These are phyloP conservation scores for Ophiosphaerella herpotricha DNA, from an alignment of 2,329 filamentous ascomycete species.

Conservation along the genomic window DNA sequence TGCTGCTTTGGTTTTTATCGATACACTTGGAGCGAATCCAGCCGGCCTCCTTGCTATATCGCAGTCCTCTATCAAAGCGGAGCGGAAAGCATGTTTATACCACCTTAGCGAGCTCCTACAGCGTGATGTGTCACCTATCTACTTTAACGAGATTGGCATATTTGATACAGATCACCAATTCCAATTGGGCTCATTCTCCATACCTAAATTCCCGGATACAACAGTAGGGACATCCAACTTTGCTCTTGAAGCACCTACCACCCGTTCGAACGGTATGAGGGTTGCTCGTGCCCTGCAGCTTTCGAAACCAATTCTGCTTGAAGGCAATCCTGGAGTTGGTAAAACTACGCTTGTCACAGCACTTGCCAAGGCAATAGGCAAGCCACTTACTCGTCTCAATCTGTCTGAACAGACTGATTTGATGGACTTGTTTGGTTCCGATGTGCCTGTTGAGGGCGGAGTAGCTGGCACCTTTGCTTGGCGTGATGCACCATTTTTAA, in stretches of 20 bases:
- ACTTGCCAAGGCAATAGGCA: conserved; percentile 77
- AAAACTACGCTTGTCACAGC: conserved; percentile 94
- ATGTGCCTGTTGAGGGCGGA: conserved; percentile 92
- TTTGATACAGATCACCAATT: conserved; percentile 59
- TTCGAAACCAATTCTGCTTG: conserved; percentile 86
- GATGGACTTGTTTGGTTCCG: conserved; percentile 96
- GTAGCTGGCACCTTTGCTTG: conserved; percentile 90
- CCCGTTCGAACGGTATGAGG: conserved; percentile 85
- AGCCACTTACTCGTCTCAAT: conserved; percentile 89
- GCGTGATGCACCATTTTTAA: conserved; percentile 92
- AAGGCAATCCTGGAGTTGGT: conserved; percentile 96
- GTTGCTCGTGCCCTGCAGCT: conserved; percentile 88
- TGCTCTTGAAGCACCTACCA: conserved; percentile 87
- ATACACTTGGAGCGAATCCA: conserved; percentile 92
- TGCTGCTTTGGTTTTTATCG: conserved; percentile 92
- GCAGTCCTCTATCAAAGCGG: conserved; percentile 68
- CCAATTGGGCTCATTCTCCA: conserved; percentile 74
- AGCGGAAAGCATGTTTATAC: conserved; percentile 73
- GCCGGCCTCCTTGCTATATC: conserved; percentile 81
- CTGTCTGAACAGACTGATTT: conserved; percentile 96
- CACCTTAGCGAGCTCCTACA: conserved; percentile 71
- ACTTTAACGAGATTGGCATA: conserved; percentile 67
- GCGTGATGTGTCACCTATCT: conserved; percentile 66
- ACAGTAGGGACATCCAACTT: conserved; percentile 63
- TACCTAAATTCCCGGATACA: conserved; percentile 58